Evolutionary conservation across 768 basidiomycete species (phyloP), one percentile per base, ranked within the genome.

Genomic region (Exidia glandulosa): DNA sequence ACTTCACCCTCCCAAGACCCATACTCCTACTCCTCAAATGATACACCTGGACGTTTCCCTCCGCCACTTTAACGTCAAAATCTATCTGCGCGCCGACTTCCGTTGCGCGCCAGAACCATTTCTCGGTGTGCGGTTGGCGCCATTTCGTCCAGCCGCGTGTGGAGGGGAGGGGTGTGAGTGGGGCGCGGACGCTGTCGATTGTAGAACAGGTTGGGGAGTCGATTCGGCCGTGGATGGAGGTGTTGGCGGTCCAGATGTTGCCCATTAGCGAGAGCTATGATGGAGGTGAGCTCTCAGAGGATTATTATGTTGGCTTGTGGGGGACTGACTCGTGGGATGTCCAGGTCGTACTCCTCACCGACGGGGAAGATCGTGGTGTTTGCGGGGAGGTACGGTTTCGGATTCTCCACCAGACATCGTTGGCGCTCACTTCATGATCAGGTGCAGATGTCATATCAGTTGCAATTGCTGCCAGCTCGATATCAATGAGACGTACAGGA

Each of bases 21-120:
- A 59, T 59, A 2, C 33, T 59, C 41, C 27, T 45, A 31, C 58
- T 59, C 12, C 58, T 29, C 19, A 59, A 45, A 23, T 59, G 48
- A 30, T 59, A 59, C 19, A 59, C n/a, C 23, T 19, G 16, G 45
- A 59, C 33, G 31, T 59, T 10, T 30, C 58, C 56, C 30, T 27
- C 25, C 10, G 16, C 56, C 1, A 59, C 19, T 16, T 59, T 33
- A 19, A 50, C 58, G 12, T 23, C 14, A 25, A 48, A 52, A n/a
- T 52, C 50, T 4, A 48, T 33, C 32, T 37, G 58, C 10, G 58
- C 29, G 16, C 58, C 58, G 33, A 37, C 32, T 31, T 52, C 45
- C 32, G 58, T 59, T 19, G 58, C 58, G 30, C 58, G 58, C 47
- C 45, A 32, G 37, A 48, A 59, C 25, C 29, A 16, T 25, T 59